Conservation (phyloP, 371 early-diverging fungal genomes). For the Smittium mucronatum region DNA sequence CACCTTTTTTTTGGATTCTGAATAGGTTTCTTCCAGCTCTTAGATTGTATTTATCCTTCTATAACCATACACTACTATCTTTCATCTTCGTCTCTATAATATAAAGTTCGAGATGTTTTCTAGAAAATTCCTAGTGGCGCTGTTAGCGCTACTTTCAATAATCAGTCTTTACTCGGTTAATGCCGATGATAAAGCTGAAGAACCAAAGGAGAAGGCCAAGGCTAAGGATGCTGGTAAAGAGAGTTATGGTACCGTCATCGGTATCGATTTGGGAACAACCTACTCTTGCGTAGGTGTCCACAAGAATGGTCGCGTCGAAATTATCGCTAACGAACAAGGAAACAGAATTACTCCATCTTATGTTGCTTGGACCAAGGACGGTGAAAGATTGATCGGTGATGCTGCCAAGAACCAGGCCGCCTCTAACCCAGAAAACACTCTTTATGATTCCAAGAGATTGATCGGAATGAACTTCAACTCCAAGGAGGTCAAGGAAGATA, state of each 20-base stretch:
- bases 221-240: conserved; percentile 17
- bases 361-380: conserved; percentile 76
- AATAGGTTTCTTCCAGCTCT: background rate
- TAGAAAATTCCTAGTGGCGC: conserved; percentile 1
- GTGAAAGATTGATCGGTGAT: conserved; percentile 87
- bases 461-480: conserved; percentile 88
- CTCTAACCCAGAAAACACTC: conserved; percentile 76
- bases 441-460: conserved; percentile 94
- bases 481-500: conserved; percentile 78
- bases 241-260: conserved; percentile 42
- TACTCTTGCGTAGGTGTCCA: conserved; percentile 98
- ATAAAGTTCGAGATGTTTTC: background rate
- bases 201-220: background rate
- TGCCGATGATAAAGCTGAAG: conserved; percentile 1
- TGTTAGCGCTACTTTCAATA: conserved; percentile 7
- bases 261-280: conserved; percentile 99
- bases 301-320: conserved; percentile 93
- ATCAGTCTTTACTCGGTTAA: background rate
- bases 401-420: conserved; percentile 89
- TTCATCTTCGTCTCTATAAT: background rate
- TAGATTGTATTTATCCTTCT: background rate
- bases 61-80: background rate
- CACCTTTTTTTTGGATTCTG: background rate
- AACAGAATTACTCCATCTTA: conserved; percentile 93
- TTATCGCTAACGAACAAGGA: conserved; percentile 96